Evolutionary conservation across 768 basidiomycete genomes (phyloP), one percentile per base, ranked within the genome.

Genomic region (Candolleomyces efflorescens): DNA sequence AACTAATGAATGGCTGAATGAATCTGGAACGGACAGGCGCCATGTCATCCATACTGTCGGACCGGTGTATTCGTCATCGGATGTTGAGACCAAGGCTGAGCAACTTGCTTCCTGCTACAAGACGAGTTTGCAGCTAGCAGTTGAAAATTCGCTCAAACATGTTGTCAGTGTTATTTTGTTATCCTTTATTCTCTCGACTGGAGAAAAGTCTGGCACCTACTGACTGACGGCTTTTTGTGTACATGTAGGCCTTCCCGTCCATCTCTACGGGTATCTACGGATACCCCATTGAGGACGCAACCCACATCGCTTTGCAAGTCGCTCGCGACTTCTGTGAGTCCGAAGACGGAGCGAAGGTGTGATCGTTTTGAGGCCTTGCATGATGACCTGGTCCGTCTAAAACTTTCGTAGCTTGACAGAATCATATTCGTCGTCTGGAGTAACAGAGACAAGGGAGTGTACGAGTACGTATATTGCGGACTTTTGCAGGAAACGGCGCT

Each of bases 31-130:
- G 18, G 26, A 51, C 61, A 90, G 91, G 38, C 79, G 80, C 38
- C 78, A 87, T 66, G 76, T 94, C 58, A 90, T 94, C 43, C 92
- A 93, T 64, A 79, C 92, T 3, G 92, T 93, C 15, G 92, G 92
- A 11, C 92, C 92, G 0, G 68, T 89, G 1, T 92, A 88, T 67
- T 76, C 75, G 4, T 55, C 63, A 2, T 57, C 62, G 0, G 70
- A 76, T 24, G 70, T 69, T 38, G 77, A 78, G 43, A 69, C 67
- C 24, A 81, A 78, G 54, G 83, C 83, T 5, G 62, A 67, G 58
- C 78, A 83, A 59, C 77, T 94, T 13, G 75, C 76, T 3, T 88
- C 89, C 9, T 89, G 89, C 64, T 94, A 94, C 65, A 72, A 68
- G 56, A 80, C 68, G 18, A 86, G 88, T 62, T 70, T 93, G 58